phyloP scores from a whole-genome alignment of 192 early-diverging fungal genomes.

The Chytriomyces confervae region DNA sequence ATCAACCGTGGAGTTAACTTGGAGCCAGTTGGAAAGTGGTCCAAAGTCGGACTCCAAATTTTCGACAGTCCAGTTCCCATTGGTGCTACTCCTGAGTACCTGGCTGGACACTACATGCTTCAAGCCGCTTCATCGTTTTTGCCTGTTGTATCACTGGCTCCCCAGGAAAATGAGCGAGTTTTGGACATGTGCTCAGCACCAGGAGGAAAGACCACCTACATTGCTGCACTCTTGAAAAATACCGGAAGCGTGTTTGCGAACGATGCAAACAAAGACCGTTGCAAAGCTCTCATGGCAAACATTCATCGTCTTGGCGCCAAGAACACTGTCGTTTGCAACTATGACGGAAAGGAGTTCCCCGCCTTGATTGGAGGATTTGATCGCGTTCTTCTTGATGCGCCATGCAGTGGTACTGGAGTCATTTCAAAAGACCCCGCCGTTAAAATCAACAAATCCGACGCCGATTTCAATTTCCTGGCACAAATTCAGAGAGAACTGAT shows the following conservation, averaged over 20 bases:
- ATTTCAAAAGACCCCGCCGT: constrained; percentile 97
- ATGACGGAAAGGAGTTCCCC: constrained; percentile 98
- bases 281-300: constrained; percentile 90
- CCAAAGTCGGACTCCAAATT: constrained; percentile 94
- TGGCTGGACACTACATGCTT: constrained; percentile 99
- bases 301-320: constrained; percentile 86
- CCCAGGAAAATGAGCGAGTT: constrained; percentile 91
- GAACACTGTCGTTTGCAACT: constrained; percentile 91
- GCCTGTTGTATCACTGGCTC: constrained; percentile 94
- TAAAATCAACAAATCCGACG: constrained; percentile 90
- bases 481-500: constrained; percentile 97
- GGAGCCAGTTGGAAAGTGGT: constrained; percentile 99
- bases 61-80: constrained; percentile 96
- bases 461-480: constrained; percentile 91
- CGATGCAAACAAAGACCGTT: constrained; percentile 93
- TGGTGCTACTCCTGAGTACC: constrained; percentile 97
- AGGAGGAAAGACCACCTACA: constrained; percentile 97
- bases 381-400: constrained; percentile 96
- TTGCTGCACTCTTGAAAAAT: constrained; percentile 92
- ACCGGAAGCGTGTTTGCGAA: constrained; percentile 97
- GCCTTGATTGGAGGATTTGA: constrained; percentile 97
- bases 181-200: constrained; percentile 98
- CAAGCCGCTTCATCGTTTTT: constrained; percentile 98
- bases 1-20: constrained; percentile 96
- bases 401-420: constrained; percentile 98